Evolutionary conservation across 148 eudicot genomes (phyloP).

Genomic region (Chenopodium suecicum): DNA sequence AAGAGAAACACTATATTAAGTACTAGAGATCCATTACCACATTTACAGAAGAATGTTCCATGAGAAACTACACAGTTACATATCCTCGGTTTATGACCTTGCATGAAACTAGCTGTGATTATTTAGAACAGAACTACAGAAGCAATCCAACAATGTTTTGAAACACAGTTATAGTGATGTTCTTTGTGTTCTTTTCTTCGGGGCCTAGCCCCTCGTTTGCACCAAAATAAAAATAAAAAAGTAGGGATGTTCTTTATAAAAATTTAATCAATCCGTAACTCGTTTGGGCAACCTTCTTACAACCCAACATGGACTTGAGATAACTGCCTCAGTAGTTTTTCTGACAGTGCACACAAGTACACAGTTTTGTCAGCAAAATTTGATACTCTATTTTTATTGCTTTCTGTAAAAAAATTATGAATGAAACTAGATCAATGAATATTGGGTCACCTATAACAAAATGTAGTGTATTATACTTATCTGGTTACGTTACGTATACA

Average conservation of each 20-base stretch:
- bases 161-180: neutral
- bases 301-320: neutral
- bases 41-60: neutral
- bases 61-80: neutral
- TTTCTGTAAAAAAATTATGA: conserved; percentile 2
- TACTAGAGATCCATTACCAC: neutral
- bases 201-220: too few relatives aligned
- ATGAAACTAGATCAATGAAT: conserved; percentile 13
- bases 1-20: neutral
- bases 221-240: too few relatives aligned
- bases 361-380: neutral
- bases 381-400: neutral
- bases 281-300: neutral
- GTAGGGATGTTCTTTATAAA: too few relatives aligned
- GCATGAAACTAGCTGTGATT: neutral
- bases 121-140: neutral
- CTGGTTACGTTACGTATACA: neutral
- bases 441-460: neutral
- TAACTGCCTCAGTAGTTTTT: too few relatives aligned
- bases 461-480: conserved; percentile 7
- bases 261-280: too few relatives aligned
- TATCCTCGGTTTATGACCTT: neutral
- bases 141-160: neutral
- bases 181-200: neutral
- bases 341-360: too few relatives aligned